Conservation (phyloP, 2,329 filamentous ascomycete genomes). For the Pseudogymnoascus sp. region DNA sequence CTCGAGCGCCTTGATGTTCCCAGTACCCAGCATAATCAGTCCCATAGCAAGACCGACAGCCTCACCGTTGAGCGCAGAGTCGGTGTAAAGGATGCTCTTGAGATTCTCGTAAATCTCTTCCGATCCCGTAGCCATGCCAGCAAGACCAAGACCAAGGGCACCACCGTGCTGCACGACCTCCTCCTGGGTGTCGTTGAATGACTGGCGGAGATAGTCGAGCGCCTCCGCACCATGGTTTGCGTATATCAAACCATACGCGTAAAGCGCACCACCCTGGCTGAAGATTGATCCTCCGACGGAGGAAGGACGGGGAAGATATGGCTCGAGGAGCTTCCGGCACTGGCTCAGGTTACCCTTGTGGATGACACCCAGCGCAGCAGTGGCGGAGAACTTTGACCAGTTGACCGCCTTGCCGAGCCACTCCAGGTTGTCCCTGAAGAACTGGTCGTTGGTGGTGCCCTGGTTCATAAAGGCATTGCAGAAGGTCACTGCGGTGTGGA, state of each 20-base stretch:
- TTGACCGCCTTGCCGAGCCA: slow-evolving; percentile 98
- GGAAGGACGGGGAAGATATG: slow-evolving; percentile 77
- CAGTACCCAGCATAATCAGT: slow-evolving; percentile 96
- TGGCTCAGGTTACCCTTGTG: slow-evolving; percentile 92
- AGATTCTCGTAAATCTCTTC: slow-evolving; percentile 87
- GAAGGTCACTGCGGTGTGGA: slow-evolving; percentile 94
- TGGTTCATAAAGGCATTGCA: slow-evolving; percentile 99
- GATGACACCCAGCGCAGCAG: slow-evolving; percentile 90
- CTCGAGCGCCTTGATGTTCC: slow-evolving; percentile 84
- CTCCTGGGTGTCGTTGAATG: slow-evolving; percentile 69
- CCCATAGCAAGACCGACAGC: slow-evolving; percentile 95
- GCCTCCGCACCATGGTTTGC: slow-evolving; percentile 95
- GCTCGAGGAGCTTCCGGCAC: slow-evolving; percentile 85
- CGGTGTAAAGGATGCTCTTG: slow-evolving; percentile 79
- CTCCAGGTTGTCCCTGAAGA: slow-evolving; percentile 95
- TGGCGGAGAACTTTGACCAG: slow-evolving; percentile 99
- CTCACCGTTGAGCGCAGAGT: slow-evolving; percentile 94
- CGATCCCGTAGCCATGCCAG: slow-evolving; percentile 93
- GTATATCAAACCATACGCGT: slow-evolving; percentile 92
- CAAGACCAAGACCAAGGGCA: slow-evolving; percentile 88
- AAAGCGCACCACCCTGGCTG: slow-evolving; percentile 91
- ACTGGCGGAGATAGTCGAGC: slow-evolving; percentile 66
- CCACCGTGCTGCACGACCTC: slow-evolving; percentile 97
- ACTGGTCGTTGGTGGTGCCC: slow-evolving; percentile 94
- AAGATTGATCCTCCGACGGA: slow-evolving; percentile 76